phyloP scores from a whole-genome alignment of 495 filamentous ascomycete species.

The Hypoxylon intermedium region DNA sequence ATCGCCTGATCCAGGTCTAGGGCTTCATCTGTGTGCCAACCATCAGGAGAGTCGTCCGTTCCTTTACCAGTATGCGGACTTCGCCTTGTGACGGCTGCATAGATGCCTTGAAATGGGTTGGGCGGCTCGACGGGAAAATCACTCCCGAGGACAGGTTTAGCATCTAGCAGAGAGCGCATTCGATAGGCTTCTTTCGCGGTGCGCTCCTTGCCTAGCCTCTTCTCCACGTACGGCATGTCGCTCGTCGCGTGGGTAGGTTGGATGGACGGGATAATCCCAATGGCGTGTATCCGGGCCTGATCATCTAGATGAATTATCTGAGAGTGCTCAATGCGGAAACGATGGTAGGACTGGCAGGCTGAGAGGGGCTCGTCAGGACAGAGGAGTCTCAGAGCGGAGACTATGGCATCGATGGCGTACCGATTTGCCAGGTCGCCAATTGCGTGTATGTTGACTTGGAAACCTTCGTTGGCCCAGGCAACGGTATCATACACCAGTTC shows the following conservation, averaged over 20 bases:
- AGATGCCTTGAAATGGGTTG: constrained; percentile 66
- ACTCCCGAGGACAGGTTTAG: constrained; percentile 60
- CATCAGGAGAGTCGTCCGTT: constrained; percentile 49
- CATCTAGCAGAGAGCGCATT: constrained; percentile 59
- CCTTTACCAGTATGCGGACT: constrained; percentile 58
- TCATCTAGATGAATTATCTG: constrained; percentile 71
- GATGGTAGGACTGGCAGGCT: constrained; percentile 54
- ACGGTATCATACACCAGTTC: constrained; percentile 56
- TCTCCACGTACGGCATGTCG: constrained; percentile 66
- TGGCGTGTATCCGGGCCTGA: constrained; percentile 57
- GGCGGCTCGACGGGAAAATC: constrained; percentile 73
- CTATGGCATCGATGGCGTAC: constrained; percentile 62
- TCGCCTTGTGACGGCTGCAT: constrained; percentile 64
- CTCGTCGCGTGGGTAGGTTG: constrained; percentile 73
- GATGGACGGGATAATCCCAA: constrained; percentile 69
- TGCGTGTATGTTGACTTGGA: constrained; percentile 68
- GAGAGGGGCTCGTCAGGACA: constrained; percentile 51
- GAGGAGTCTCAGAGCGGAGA: constrained; percentile 50
- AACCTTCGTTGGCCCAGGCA: constrained; percentile 58
- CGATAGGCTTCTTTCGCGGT: constrained; percentile 61
- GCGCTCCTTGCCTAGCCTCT: constrained; percentile 59
- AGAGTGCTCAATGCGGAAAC: constrained; percentile 70
- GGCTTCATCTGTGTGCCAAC: constrained; percentile 62
- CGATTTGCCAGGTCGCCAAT: constrained; percentile 71
- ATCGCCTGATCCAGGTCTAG: constrained; percentile 62